Evolutionary conservation across 345 rosid genomes (phyloP).

Genomic region (Corymbia maculata): DNA sequence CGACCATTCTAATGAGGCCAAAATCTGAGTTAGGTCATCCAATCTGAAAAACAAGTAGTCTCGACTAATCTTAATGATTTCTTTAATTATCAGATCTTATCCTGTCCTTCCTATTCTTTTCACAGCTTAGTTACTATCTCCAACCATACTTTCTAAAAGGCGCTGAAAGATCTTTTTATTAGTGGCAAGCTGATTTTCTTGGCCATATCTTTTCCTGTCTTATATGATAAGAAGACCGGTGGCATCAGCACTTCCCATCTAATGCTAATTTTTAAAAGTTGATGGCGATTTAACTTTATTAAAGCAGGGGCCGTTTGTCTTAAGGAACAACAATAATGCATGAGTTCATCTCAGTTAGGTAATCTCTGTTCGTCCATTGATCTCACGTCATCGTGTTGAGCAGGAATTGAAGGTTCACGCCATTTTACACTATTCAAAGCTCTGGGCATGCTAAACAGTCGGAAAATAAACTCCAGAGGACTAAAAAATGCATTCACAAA

Average conservation of each 20-base stretch:
- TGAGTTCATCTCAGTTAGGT: slow-evolving; percentile 8
- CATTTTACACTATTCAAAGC: background rate
- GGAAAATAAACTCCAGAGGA: background rate
- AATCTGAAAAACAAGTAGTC: background rate
- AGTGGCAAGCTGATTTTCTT: background rate
- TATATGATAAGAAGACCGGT: background rate
- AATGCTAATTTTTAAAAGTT: slow-evolving; percentile 7
- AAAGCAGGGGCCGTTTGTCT: slow-evolving; percentile 9
- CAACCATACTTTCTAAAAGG: background rate
- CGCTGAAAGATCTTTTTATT: background rate
- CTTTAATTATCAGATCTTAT: background rate
- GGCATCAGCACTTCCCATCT: background rate
- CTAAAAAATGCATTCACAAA: background rate
- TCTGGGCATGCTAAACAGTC: background rate
- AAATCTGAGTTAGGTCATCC: background rate
- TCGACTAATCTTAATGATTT: background rate
- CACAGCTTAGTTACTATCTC: background rate
- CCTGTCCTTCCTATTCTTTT: background rate
- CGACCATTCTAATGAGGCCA: background rate
- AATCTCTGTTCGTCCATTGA: slow-evolving; percentile 6
- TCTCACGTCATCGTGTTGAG: background rate
- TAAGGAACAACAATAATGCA: slow-evolving; percentile 11
- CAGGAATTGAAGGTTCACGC: background rate
- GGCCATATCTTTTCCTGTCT: background rate
- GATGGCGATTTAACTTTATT: slow-evolving; percentile 29